Conservation (phyloP, 768 basidiomycete species). For the Boletus rubroflammeus region DNA sequence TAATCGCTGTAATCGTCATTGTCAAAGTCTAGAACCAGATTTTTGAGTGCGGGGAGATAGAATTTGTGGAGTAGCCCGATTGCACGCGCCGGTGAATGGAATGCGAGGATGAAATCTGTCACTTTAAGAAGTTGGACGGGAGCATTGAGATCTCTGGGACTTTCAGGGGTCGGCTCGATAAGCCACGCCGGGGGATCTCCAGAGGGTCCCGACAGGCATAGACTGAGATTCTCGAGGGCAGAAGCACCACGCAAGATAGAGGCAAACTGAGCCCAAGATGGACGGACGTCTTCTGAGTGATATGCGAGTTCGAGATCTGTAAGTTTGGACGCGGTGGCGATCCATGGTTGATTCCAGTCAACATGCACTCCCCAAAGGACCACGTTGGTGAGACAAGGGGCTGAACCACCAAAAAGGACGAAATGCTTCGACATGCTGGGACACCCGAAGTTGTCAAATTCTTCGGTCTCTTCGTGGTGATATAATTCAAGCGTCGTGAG, state of each 20-base stretch:
- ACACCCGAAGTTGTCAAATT: constrained; percentile 19
- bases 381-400: constrained; percentile 47
- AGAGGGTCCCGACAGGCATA: constrained; percentile 57
- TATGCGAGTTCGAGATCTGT: constrained; percentile 56
- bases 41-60: constrained; percentile 34
- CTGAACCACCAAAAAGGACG: constrained; percentile 49
- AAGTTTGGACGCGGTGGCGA: constrained; percentile 31
- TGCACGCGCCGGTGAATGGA: constrained; percentile 46
- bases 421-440: constrained; percentile 36
- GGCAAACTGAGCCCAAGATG: constrained; percentile 50
- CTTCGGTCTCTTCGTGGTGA: constrained; percentile 48
- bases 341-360: constrained; percentile 52
- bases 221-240: constrained; percentile 47
- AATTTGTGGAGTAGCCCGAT: constrained; percentile 25
- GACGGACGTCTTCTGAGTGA: constrained; percentile 61
- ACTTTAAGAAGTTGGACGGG: constrained; percentile 31
- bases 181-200: constrained; percentile 39
- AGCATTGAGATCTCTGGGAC: constrained; percentile 25
- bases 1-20: constrained; percentile 57
- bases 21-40: constrained; percentile 52
- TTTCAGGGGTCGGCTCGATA: constrained; percentile 11
- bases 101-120: constrained; percentile 43
- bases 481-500: constrained; percentile 55
- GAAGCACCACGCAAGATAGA: constrained; percentile 52
- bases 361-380: constrained; percentile 69